These are phyloP conservation scores for Aspergillus sp. DNA, from an alignment of 2,329 filamentous ascomycete species.

Conservation along the genomic window DNA sequence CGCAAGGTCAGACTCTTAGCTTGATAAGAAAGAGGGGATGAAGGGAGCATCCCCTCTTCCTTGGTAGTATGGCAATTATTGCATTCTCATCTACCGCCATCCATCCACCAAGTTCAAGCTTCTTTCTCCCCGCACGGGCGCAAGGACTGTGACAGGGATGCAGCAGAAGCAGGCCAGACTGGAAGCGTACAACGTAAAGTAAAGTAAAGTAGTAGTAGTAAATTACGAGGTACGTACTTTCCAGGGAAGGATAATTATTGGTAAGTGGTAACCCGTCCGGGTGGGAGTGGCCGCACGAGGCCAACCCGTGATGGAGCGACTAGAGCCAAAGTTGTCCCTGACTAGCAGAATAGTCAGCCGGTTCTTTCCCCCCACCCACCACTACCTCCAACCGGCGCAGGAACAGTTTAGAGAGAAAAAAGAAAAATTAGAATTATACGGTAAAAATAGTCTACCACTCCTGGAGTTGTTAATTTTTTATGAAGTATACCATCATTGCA, in stretches of 20 bases:
- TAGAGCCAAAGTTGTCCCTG: slow-evolving; percentile 14
- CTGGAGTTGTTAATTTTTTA: too few relatives aligned
- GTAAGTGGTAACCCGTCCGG: background rate
- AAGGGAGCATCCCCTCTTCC: background rate
- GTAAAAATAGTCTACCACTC: background rate
- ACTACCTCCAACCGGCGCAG: slow-evolving; percentile 15
- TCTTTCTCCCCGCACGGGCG: slow-evolving; percentile 16
- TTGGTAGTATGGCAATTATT: background rate
- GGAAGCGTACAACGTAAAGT: background rate
- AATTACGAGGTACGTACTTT: background rate
- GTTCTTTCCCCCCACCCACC: background rate
- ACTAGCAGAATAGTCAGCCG: slow-evolving; percentile 11
- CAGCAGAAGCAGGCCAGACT: background rate
- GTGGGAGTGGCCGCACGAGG: background rate
- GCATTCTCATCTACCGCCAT: background rate
- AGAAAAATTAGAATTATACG: background rate
- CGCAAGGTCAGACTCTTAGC: background rate
- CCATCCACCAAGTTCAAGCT: background rate
- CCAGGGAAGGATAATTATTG: background rate
- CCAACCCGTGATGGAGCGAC: slow-evolving; percentile 1
- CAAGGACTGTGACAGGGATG: slow-evolving; percentile 9
- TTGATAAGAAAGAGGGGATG: background rate
- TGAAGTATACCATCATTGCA: too few relatives aligned
- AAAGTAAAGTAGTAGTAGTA: background rate
- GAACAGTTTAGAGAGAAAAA: slow-evolving; percentile 8